Evolutionary conservation across 257 asterid species (phyloP), one percentile per base, ranked within the genome.

Genomic region (Fraxinus excelsior): DNA sequence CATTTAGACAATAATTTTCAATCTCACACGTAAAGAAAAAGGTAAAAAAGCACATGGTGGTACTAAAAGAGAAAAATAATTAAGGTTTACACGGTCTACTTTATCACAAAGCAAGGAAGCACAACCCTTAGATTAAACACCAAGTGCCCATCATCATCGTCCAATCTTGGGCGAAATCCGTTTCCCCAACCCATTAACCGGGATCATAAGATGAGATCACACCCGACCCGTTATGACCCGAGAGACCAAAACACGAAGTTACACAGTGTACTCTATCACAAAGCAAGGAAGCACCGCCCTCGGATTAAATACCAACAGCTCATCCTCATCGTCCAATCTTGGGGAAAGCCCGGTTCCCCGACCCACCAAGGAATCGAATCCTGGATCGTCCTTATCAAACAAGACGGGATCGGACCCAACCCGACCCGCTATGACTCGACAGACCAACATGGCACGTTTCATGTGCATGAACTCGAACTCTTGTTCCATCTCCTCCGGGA

Each of bases 271-370:
- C 76, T 92, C 89, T n/a, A 94, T 89, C 14, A 89, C 92, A 81
- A 94, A 94, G 83, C 98, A 94, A 51, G 98, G 98, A 82, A 94
- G 97, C 25, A 94, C 95, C 26, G 98, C 98, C 90, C 88, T 84
- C 0, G 97, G 91, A 88, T 87, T 91, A 74, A 86, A 87, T 4
- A 94, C 97, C 88, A 92, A 40, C 53, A 94, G 80, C 85, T 92
- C 97, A 70, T 94, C 97, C 62, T 86, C 92, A 31, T 82, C 92
- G 29, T 83, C 93, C 60, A 78, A 76, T 66, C 87, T 86, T 3
- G 67, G 2, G 2, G 72, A 78, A 46, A 38, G 34, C 77, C 90
- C 90, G 34, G 72, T 78, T n/a, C 56, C 85, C 32, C 79, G 81
- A 7, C 98, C 93, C 67, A 82, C 89, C 82, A 90, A 66, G 7